Evolutionary conservation across 306 rosid species (phyloP), one percentile per base, ranked within the genome.

Genomic region (Cicer judaicum): DNA sequence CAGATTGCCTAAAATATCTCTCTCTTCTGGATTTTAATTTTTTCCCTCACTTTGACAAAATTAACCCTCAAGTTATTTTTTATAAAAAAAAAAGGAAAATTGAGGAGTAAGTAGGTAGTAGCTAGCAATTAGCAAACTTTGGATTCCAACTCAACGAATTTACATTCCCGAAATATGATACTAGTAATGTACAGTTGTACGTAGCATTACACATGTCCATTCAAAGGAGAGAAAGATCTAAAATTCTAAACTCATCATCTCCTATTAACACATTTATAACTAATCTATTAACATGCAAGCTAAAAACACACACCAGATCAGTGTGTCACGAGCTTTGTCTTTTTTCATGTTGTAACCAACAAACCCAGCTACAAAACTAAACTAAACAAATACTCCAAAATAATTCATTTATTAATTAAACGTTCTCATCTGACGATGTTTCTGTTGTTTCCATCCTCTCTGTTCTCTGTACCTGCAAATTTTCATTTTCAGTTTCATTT

Each of bases 131-230:
- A 54, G 46, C 40, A 44, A 61, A 46, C 60, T 75, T 73, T 85
- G 82, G 63, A 77, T 78, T 86, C 64, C 86, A 78, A 46, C 96
- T 90, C 93, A 85, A 76, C 75, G 21, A 83, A 88, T 90, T 86
- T 87, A 91, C 93, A 85, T 78, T 88, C 80, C 90, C 96, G 90
- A 74, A 73, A 57, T 56, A 50, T 16, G 21, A 19, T 29, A 29
- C 34, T 29, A 29, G 34, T 42, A 50, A 79, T 73, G 68, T 76
- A 71, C 81, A 69, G 6, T 48, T 34, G 10, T 67, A 21, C 19
- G 34, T 3, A 29, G 34, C 34, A 12, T 13, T 5, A 4, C n/a
- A 66, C 41, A 46, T 46, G 53, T 67, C 14, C 52, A 13, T 0
- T 5, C 4, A 56, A 47, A 24, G 47, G 36, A 2, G 18, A 24